Evolutionary conservation across 75 land plant species (phyloP).

Genomic region (Pseudotsuga menziesii): DNA sequence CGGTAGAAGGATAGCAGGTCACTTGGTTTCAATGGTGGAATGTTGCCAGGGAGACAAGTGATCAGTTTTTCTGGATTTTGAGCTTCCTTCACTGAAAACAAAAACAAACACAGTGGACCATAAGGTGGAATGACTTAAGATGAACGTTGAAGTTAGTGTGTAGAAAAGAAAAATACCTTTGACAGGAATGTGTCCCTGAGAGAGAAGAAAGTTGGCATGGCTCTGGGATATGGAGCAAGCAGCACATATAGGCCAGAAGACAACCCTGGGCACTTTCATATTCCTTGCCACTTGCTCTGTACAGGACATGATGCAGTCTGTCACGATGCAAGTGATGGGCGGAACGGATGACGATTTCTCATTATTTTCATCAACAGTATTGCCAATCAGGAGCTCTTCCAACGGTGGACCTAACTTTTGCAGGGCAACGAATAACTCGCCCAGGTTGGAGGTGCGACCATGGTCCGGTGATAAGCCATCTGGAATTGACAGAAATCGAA

Average conservation of each 20-base stretch:
- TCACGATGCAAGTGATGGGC: not conserved
- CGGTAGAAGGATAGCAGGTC: not conserved
- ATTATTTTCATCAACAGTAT: not conserved
- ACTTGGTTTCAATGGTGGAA: not conserved
- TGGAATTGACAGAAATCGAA: not conserved
- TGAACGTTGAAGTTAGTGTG: too few species aligned
- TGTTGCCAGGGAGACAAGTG: not conserved
- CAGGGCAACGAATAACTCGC: not conserved
- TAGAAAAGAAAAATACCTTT: not conserved
- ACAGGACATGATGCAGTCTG: not conserved
- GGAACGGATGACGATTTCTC: not conserved
- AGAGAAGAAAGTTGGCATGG: not conserved
- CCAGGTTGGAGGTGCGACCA: not conserved
- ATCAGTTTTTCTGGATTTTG: not conserved
- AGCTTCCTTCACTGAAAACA: not conserved
- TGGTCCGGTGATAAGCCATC: constrained; percentile 2
- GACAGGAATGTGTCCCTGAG: not conserved
- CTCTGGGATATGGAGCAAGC: not conserved
- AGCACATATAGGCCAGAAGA: not conserved
- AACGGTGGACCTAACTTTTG: not conserved
- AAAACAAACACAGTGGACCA: not conserved
- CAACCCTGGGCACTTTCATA: not conserved
- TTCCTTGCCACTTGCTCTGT: not conserved
- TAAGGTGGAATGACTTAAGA: too few species aligned
- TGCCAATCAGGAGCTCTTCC: not conserved